Evolutionary conservation across 2,329 filamentous ascomycete species (phyloP).

Genomic region (Cladosporium sphaerospermum): DNA sequence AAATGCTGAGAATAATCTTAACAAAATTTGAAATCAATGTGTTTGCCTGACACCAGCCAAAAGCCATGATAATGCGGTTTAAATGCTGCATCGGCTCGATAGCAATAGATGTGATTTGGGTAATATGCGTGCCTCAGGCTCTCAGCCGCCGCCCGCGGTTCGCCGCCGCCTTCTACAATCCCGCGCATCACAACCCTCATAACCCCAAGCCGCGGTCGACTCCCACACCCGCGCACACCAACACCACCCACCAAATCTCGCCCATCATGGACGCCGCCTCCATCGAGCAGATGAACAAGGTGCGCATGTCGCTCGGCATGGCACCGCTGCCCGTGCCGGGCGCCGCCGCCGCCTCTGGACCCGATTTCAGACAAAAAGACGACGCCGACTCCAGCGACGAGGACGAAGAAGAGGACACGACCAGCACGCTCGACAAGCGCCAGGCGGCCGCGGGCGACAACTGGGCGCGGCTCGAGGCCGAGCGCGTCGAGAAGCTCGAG

Average conservation of each 20-base stretch:
- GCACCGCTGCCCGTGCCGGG: constrained; percentile 83
- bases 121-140: too few species aligned
- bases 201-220: too few species aligned
- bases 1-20: too few species aligned
- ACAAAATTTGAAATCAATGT: too few species aligned
- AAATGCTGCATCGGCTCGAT: too few species aligned
- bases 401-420: constrained; percentile 59
- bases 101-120: too few species aligned
- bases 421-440: constrained; percentile 78
- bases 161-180: constrained; percentile 17
- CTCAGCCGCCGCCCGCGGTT: too few species aligned
- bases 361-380: constrained; percentile 51
- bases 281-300: constrained; percentile 90
- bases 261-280: constrained; percentile 47
- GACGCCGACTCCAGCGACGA: constrained; percentile 36
- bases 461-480: constrained; percentile 63
- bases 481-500: constrained; percentile 64
- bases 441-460: constrained; percentile 69
- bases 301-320: constrained; percentile 82
- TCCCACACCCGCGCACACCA: neutral
- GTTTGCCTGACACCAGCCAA: too few species aligned
- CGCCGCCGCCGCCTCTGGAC: constrained; percentile 43
- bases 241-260: constrained; percentile 14
- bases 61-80: too few species aligned
- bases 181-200: neutral